A percentile compares a stretch with the other conserved stretches of the same genome.
phyloP scores from a whole-genome alignment of 2,329 filamentous ascomycete genomes.

The Sordariomycetes sp. region DNA sequence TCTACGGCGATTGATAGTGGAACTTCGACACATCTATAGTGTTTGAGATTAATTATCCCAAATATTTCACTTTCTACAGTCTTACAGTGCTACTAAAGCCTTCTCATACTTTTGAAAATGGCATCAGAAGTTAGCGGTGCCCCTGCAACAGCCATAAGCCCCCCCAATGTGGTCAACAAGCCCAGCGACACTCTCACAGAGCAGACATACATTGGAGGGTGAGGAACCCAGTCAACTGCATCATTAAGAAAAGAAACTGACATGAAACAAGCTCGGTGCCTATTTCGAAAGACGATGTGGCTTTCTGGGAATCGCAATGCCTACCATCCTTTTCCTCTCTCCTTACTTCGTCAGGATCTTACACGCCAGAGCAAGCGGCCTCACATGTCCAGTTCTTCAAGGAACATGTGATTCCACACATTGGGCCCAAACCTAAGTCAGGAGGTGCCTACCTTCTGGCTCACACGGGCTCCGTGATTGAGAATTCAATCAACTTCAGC shows the following conservation, averaged over 20 bases:
- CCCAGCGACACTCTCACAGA: background rate
- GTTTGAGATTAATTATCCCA: too few relatives aligned
- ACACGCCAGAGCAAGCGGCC: slow-evolving; percentile 1
- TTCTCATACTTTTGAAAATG: background rate
- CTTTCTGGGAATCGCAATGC: slow-evolving; percentile 2
- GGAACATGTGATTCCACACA: slow-evolving; percentile 2
- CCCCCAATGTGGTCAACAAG: background rate
- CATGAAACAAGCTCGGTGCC: background rate
- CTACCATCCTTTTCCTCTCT: slow-evolving; percentile 2
- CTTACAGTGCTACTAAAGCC: too few relatives aligned
- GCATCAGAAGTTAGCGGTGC: background rate
- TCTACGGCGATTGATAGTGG: too few relatives aligned
- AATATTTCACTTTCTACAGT: too few relatives aligned
- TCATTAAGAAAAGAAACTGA: background rate
- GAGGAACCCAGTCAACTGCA: background rate
- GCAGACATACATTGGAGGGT: slow-evolving; percentile 1
- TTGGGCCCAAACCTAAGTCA: background rate
- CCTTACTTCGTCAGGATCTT: slow-evolving; percentile 1
- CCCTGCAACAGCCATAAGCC: background rate
- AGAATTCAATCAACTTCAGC: slow-evolving; percentile 3
- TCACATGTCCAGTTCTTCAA: slow-evolving; percentile 3
- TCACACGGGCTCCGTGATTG: slow-evolving; percentile 2
- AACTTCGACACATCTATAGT: too few relatives aligned
- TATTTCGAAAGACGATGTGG: slow-evolving; percentile 1
- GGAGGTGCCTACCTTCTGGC: slow-evolving; percentile 2